A percentile compares a stretch with the other conserved stretches of the same genome.
phyloP scores from a whole-genome alignment of 306 rosid species.

The Trifolium repens region DNA sequence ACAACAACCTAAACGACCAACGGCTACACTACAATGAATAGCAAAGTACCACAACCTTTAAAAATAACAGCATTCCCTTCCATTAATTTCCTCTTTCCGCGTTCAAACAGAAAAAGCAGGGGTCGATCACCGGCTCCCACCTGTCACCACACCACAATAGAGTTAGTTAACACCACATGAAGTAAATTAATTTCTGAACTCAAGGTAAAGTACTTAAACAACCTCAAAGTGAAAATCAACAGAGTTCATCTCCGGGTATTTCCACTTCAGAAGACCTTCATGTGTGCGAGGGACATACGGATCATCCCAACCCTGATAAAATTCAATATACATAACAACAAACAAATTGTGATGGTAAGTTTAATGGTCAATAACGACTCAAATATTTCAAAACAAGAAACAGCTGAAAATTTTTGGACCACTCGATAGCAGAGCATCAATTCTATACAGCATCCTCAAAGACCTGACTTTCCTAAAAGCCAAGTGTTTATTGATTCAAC shows the following conservation, averaged over 20 bases:
- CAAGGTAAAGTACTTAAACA: constrained; percentile 40
- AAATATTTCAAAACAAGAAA: constrained; percentile 21
- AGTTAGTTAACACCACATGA: constrained; percentile 34
- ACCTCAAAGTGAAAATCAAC: constrained; percentile 96
- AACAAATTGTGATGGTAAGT: not conserved
- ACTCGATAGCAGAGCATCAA: constrained; percentile 22
- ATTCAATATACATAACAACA: constrained; percentile 19
- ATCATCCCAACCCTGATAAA: constrained; percentile 96
- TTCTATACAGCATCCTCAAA: constrained; percentile 27
- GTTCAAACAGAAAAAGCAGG: constrained; percentile 72
- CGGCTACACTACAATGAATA: constrained; percentile 6
- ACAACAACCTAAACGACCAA: not conserved
- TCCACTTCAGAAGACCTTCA: constrained; percentile 99
- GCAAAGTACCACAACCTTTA: constrained; percentile 59
- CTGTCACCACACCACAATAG: constrained; percentile 49
- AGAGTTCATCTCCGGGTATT: constrained; percentile 87
- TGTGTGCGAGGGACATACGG: constrained; percentile 98
- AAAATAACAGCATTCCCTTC: constrained; percentile 73
- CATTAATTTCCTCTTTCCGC: constrained; percentile 87
- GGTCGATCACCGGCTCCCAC: constrained; percentile 58
- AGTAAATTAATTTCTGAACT: constrained; percentile 34
- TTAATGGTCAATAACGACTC: constrained; percentile 19
- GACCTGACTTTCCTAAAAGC: constrained; percentile 16
- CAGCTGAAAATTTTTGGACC: not conserved
- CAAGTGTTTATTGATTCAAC: constrained; percentile 18